Conservation (phyloP, 345 rosid species). For the Pelargonium nanum region DNA sequence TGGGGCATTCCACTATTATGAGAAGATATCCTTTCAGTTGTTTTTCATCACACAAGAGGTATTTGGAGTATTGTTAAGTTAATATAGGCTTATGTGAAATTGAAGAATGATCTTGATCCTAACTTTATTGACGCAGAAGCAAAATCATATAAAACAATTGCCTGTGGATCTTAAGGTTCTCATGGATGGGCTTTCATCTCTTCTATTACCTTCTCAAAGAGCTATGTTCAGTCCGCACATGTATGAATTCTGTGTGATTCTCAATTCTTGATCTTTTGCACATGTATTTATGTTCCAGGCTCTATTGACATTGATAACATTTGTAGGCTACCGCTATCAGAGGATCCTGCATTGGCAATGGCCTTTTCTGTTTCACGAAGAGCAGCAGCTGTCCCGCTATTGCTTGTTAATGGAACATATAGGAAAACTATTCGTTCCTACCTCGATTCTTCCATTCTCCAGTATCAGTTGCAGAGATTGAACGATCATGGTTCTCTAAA, state of each 20-base stretch:
- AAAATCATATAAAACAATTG: constrained; percentile 46
- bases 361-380: constrained; percentile 94
- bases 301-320: constrained; percentile 13
- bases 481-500: constrained; percentile 64
- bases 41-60: constrained; percentile 94
- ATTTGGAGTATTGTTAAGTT: constrained; percentile 14
- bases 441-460: constrained; percentile 88
- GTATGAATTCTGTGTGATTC: constrained; percentile 34
- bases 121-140: constrained; percentile 48
- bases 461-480: constrained; percentile 81
- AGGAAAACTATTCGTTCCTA: constrained; percentile 83
- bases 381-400: constrained; percentile 91
- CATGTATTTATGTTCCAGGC: constrained; percentile 3
- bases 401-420: constrained; percentile 97
- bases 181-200: constrained; percentile 76
- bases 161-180: constrained; percentile 80
- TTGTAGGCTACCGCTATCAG: constrained; percentile 77
- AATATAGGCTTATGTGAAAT: constrained; percentile 11
- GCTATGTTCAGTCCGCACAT: constrained; percentile 54
- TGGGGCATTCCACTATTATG: constrained; percentile 96
- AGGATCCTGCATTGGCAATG: constrained; percentile 98
- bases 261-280: constrained; percentile 6
- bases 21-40: constrained; percentile 85
- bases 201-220: constrained; percentile 78
- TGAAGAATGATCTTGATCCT: constrained; percentile 14